Percentiles rank a stretch among this genome's conserved stretches.
These are phyloP conservation scores for Citropsis articulata DNA, from an alignment of 345 rosid genomes.

Conservation along the genomic window DNA sequence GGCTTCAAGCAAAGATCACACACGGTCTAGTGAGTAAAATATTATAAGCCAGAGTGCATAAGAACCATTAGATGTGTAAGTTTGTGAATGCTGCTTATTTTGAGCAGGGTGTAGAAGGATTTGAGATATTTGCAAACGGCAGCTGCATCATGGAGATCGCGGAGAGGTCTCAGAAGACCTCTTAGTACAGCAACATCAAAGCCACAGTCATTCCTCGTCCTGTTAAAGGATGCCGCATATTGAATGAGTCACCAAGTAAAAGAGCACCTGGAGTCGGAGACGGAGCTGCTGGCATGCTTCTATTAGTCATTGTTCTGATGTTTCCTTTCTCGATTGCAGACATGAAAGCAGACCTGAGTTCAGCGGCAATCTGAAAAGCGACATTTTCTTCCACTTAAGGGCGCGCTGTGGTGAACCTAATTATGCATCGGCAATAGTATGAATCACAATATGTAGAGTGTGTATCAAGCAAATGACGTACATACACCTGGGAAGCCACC, in stretches of 20 bases:
- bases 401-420: not conserved
- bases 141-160: not conserved
- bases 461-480: not conserved
- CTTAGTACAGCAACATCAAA: not conserved
- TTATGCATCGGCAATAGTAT: not conserved
- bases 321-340: not conserved
- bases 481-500: not conserved
- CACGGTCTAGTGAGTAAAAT: too few relatives aligned
- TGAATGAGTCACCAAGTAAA: not conserved
- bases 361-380: not conserved
- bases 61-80: too few relatives aligned
- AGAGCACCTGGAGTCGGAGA: not conserved
- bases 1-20: not conserved
- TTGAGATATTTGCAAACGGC: not conserved
- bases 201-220: conserved; percentile 6
- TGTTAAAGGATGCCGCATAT: conserved; percentile 1
- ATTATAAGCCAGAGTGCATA: too few relatives aligned
- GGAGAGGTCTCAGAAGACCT: not conserved
- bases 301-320: not conserved
- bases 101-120: not conserved
- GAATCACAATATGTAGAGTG: not conserved
- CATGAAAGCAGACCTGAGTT: not conserved
- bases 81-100: not conserved
- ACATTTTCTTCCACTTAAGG: not conserved
- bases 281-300: not conserved